These are phyloP conservation scores for Debaryomyces udenii DNA, from an alignment of 1,139 yeast genomes.

Conservation along the genomic window DNA sequence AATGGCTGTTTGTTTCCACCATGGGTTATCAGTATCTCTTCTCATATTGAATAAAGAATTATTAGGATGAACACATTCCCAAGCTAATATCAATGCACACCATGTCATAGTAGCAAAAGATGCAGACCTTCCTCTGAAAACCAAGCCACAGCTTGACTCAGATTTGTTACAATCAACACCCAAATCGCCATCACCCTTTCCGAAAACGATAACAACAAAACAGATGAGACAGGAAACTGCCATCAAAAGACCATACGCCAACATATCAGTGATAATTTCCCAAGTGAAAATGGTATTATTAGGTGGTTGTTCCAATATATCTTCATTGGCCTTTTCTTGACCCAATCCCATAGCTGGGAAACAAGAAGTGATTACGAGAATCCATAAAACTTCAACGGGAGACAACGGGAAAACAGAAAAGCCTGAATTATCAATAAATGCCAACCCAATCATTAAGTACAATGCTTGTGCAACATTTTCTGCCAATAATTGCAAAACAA, in stretches of 20 bases:
- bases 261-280: conserved; percentile 74
- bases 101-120: conserved; percentile 88
- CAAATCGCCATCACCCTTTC: conserved; percentile 66
- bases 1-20: conserved; percentile 56
- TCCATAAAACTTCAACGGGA: conserved; percentile 81
- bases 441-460: conserved; percentile 71
- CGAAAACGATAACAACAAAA: conserved; percentile 68
- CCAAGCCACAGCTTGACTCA: conserved; percentile 53
- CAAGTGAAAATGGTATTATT: conserved; percentile 65
- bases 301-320: conserved; percentile 69
- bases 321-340: conserved; percentile 67
- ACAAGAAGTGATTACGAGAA: conserved; percentile 75
- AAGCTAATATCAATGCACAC: conserved; percentile 84
- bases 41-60: conserved; percentile 77
- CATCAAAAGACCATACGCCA: conserved; percentile 73
- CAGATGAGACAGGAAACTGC: conserved; percentile 72
- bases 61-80: conserved; percentile 85
- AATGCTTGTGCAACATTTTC: conserved; percentile 80
- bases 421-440: conserved; percentile 60
- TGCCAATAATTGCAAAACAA: conserved; percentile 76
- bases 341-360: conserved; percentile 91
- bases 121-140: conserved; percentile 79
- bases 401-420: conserved; percentile 75
- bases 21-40: conserved; percentile 63
- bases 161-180: conserved; percentile 64